A percentile compares a stretch with the other conserved stretches of the same genome.
phyloP scores from a whole-genome alignment of 495 filamentous ascomycete species.

The Wilcoxina mikolae region DNA sequence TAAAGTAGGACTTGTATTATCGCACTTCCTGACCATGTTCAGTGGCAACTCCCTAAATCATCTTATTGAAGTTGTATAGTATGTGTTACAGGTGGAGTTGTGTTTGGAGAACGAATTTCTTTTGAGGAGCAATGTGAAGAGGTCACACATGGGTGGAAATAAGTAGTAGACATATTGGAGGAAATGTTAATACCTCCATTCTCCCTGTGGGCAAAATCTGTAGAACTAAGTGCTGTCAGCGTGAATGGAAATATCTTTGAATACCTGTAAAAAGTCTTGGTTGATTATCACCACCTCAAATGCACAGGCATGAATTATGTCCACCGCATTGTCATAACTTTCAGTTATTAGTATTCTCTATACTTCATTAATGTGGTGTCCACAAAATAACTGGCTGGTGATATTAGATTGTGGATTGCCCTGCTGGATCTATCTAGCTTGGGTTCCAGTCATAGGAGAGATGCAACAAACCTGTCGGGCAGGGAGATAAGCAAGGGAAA shows the following conservation, averaged over 20 bases:
- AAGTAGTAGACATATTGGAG: conserved; percentile 10
- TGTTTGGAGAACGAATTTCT: conserved; percentile 10
- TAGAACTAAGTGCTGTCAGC: conserved; percentile 1
- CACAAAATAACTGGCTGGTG: background rate
- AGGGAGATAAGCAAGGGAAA: background rate
- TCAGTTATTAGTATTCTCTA: background rate
- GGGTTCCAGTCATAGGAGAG: background rate
- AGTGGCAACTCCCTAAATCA: conserved; percentile 5
- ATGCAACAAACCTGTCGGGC: background rate
- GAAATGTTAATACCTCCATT: no score
- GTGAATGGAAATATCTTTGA: conserved; percentile 6
- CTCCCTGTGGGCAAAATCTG: conserved; percentile 7
- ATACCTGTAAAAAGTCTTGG: conserved; percentile 10
- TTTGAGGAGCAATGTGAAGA: conserved; percentile 7
- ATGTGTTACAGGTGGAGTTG: background rate
- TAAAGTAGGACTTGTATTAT: background rate
- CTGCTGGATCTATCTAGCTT: background rate
- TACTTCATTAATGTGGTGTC: background rate
- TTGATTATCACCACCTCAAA: no score
- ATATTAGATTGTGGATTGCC: background rate
- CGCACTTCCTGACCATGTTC: background rate
- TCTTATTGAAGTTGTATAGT: conserved; percentile 13
- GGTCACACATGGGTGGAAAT: conserved; percentile 5
- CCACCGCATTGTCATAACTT: background rate
- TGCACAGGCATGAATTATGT: no score